Base-by-base conservation (phyloP, 1,284 basidiomycete species). In the Xerocomus amazonicus region DNA sequence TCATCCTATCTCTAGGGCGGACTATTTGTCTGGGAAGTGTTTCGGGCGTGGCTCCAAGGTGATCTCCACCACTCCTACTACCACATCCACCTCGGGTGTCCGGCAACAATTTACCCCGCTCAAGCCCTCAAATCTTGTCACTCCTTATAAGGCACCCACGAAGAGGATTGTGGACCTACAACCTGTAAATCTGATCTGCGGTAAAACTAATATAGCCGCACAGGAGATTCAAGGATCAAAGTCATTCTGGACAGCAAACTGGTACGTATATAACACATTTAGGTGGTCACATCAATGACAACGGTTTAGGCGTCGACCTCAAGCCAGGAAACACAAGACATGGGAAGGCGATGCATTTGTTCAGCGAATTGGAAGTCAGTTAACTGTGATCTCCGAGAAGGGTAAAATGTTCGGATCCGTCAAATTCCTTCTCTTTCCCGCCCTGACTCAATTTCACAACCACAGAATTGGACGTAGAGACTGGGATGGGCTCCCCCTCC, bases 331-430 rank as follows among this genome's bases (percentile, higher is more conserved):
- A 70, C 81, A 93, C 64, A 92, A 92, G 67, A 92, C 85, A 1
- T 95, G 92, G 92, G 91, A 94, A 58, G 89, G 87, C 3, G 85
- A 87, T 58, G 84, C 78, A 4, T 87, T 75, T 59, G 70, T 90
- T 13, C 77, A 78, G 23, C 69, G 73, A 34, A 64, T 68, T 35
- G 75, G 70, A 7, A 74, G 74, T 9, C 79, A 76, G 52, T 61
- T 86, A 14, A 79, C 75, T 1, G 74, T 90, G 67, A 70, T 87
- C 27, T 81, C 83, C 3, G 87, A 90, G 55, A 75, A 76, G 44
- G 87, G 87, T 12, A 80, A 83, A 69, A 67, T 80, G 88, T 89
- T 61, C 26, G 58, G 37, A 44, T 31, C 26, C 47, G 19, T 23
- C 19, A 13, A 14, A n/a, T 51, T 50, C 0, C 23, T 16, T 34